Base-by-base conservation (phyloP, 2,329 filamentous ascomycete species). In the Cryphonectria radicalis region DNA sequence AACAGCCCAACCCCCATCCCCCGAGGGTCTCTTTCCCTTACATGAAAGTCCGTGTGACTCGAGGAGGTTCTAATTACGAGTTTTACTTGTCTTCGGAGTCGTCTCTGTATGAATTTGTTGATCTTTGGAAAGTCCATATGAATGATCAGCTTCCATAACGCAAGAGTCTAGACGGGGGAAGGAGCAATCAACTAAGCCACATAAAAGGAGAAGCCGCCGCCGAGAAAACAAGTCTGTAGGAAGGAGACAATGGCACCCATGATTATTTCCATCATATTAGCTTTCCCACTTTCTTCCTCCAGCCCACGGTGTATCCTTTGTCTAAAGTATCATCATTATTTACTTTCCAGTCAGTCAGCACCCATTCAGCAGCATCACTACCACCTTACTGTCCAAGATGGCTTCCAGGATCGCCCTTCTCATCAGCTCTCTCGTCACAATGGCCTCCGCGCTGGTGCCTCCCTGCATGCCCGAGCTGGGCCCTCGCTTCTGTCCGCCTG, bases 381-480 rank as follows among this genome's bases (percentile, higher is more conserved):
- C n/a, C 40, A 7, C 22, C 35, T 11, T 3, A 32, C 7, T 13
- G n/a, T 0, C n/a, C 35, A 57, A 25, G 8, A 53, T 55, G 46
- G 55, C 32, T 25, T 28, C 43, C 17, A 64, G 32, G 25, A 25
- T 60, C 32, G 40, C n/a, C 4, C 10, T 57, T 10, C 4, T 63
- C 43, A n/a, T 69, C n/a, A 14, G 13, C 50, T 11, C 46, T 42
- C 43, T 57, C 59, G 8, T 55, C n/a, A 7, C 42, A 32, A 13
- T 64, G 25, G 59, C 46, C 67, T 28, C n/a, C n/a, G 43, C 67
- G 19, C 42, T 69, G 67, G 35, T 69, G 14, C 62, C 67, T 64
- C 62, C 62, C 37, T 69, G 62, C 14, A 37, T 59, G 35, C 40
- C 62, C 17, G 22, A 60, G 17, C 46, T 69, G 35, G 67, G 67